Evolutionary conservation across 768 basidiomycete genomes (phyloP), one percentile per base, ranked within the genome.

Genomic region (Pleurotus giganteus): DNA sequence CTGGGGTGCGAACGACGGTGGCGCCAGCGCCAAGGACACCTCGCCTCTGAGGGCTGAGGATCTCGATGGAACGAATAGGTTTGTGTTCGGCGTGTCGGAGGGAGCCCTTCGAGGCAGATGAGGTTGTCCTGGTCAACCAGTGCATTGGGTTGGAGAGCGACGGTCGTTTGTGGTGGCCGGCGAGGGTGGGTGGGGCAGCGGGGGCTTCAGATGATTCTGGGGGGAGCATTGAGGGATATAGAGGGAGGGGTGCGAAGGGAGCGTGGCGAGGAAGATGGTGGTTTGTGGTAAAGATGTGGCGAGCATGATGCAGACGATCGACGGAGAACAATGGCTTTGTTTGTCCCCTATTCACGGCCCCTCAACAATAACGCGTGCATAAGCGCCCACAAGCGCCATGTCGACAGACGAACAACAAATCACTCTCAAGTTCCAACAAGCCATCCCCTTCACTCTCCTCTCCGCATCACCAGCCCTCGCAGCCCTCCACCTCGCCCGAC

Each of bases 1-100:
- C 84, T 6, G 91, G 91, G 0, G 91, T 92, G 54, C 85, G 76
- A 32, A 92, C 90, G 27, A 93, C 74, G 1, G 77, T 85, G 12
- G 90, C 90, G 36, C 90, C 89, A 17, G 79, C 65, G n/a, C 88
- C 89, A 17, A 89, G 78, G 2, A 72, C 67, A 2, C 82, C 82
- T 39, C 68, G 74, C 11, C 82, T 77, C 5, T 71, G 57, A 41
- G 69, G 63, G 34, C 73, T 66, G 42, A 72, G 54, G 15, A 71
- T 63, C 58, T 78, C 74, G 41, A 73, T 70, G 27, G 71, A 71
- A 34, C 71, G 71, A n/a, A 68, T 65, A 41, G 73, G 66, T 62
- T 76, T 78, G n/a, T 75, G 73, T 53, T 80, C 77, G 1, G 17
- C 31, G 23, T 45, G 44, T 23, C 44, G 44, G 12, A 45, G 17